Evolutionary conservation across 306 rosid species (phyloP), one percentile per base, ranked within the genome.

Genomic region (Glycine soja): DNA sequence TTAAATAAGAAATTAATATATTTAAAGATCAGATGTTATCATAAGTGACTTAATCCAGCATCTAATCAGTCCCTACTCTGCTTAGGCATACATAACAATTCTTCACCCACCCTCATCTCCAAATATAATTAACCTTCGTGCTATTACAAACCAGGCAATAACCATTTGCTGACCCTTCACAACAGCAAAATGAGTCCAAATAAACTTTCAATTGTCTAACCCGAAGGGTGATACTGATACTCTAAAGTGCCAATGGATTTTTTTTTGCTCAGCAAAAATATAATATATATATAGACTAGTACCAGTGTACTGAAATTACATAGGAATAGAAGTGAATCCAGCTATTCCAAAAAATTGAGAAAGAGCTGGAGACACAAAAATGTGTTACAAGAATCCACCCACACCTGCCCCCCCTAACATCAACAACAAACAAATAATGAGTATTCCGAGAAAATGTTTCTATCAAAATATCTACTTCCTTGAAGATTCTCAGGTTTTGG

Each of bases 391-490:
- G n/a, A n/a, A n/a, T n/a, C n/a, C n/a, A n/a, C n/a, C n/a, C n/a
- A n/a, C n/a, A n/a, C n/a, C n/a, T n/a, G n/a, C n/a, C n/a, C n/a
- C n/a, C n/a, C n/a, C n/a, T 66, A 61, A 51, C 59, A 57, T 18
- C 47, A 65, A 65, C 36, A 46, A 66, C 58, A 58, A 16, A 45
- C 72, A 74, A 30, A 64, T 45, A 65, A 10, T 45, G 12, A 66
- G 38, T 59, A n/a, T 67, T 67, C 71, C 1, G 9, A 48, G 14
- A 67, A 73, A 73, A 56, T 65, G 40, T 65, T 66, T 66, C 65
- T 52, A 42, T 67, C 30, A 67, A 79, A 74, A 50, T 50, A 74
- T 56, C 11, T 67, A 46, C 61, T 74, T 58, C 74, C 61, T 74
- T 58, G 74, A 74, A 47, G 61, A 58, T 50, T 84, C 43, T 57